phyloP scores from a whole-genome alignment of 805 yeast species.

The Tanozyma kutaoensis region DNA sequence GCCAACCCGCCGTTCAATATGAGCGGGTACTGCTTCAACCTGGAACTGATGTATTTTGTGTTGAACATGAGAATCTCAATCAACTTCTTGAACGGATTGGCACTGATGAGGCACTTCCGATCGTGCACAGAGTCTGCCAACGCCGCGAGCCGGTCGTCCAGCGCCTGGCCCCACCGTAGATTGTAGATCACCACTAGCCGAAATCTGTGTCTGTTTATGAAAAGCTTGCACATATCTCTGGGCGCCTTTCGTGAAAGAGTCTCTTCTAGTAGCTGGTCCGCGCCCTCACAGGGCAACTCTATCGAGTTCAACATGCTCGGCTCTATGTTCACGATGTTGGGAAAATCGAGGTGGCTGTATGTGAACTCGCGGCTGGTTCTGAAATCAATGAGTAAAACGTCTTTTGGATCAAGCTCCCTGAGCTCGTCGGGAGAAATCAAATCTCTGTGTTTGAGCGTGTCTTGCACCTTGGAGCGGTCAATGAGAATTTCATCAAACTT shows the following conservation, averaged over 20 bases:
- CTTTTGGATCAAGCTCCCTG: slow-evolving; percentile 1
- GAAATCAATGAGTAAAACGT: slow-evolving; percentile 55
- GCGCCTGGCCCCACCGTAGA: slow-evolving; percentile 19
- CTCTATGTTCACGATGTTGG: slow-evolving; percentile 59
- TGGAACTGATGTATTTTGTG: slow-evolving; percentile 20
- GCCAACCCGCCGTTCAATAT: slow-evolving; percentile 24
- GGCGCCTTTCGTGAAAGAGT: slow-evolving; percentile 46
- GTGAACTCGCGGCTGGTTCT: slow-evolving; percentile 50
- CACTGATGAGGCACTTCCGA: no score
- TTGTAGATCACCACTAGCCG: slow-evolving; percentile 61
- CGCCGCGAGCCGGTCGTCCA: slow-evolving; percentile 16
- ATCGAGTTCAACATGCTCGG: slow-evolving; percentile 27
- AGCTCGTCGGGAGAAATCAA: slow-evolving; percentile 4
- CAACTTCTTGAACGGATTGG: slow-evolving; percentile 47
- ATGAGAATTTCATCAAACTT: no score
- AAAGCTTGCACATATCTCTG: slow-evolving; percentile 37
- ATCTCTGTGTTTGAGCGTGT: slow-evolving; percentile 3
- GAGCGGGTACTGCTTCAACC: slow-evolving; percentile 17
- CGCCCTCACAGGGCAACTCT: slow-evolving; percentile 19
- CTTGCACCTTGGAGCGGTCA: no score
- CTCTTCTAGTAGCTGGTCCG: slow-evolving; percentile 56
- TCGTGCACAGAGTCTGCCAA: slow-evolving; percentile 23
- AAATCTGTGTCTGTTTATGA: slow-evolving; percentile 38
- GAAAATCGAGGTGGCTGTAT: slow-evolving; percentile 46
- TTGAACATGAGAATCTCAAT: slow-evolving; percentile 16